Evolutionary conservation across 1,139 yeast genomes (phyloP).

Genomic region (Suhomyces terraborum): DNA sequence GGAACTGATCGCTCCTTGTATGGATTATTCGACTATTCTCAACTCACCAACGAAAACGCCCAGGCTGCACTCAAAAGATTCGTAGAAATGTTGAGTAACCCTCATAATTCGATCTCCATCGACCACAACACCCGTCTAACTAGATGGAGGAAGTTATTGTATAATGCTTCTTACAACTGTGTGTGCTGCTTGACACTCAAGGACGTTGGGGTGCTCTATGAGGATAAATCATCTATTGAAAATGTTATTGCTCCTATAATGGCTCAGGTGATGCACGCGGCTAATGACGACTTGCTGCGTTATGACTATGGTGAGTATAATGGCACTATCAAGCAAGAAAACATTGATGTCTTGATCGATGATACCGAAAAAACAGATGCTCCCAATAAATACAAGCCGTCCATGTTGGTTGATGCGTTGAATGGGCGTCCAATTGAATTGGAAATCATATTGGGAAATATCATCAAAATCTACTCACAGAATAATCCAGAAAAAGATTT

Average conservation of each 20-base stretch:
- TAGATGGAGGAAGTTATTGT: constrained; percentile 74
- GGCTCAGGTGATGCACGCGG: constrained; percentile 27
- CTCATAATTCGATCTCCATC: constrained; percentile 40
- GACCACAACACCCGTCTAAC: constrained; percentile 54
- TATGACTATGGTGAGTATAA: constrained; percentile 19
- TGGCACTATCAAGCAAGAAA: constrained; percentile 19
- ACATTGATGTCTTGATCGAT: constrained; percentile 21
- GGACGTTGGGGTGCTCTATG: constrained; percentile 44
- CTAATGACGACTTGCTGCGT: constrained; percentile 26
- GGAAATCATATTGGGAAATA: constrained; percentile 48
- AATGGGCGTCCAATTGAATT: constrained; percentile 72
- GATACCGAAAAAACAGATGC: constrained; percentile 24
- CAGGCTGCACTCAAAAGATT: constrained; percentile 39
- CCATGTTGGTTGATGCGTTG: constrained; percentile 72
- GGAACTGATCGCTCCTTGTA: constrained; percentile 55
- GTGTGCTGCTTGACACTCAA: constrained; percentile 54
- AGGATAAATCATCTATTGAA: constrained; percentile 20
- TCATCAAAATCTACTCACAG: constrained; percentile 20
- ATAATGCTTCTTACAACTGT: constrained; percentile 69
- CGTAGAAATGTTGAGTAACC: constrained; percentile 51
- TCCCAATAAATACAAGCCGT: constrained; percentile 44
- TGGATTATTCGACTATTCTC: constrained; percentile 49
- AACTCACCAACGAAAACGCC: constrained; percentile 18
- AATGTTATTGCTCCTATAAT: constrained; percentile 26
- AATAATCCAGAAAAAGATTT: constrained; percentile 12